Percentiles rank a stretch among this genome's conserved stretches.
Conservation (phyloP, 2,329 filamentous ascomycete species). For the Nemania diffusa region DNA sequence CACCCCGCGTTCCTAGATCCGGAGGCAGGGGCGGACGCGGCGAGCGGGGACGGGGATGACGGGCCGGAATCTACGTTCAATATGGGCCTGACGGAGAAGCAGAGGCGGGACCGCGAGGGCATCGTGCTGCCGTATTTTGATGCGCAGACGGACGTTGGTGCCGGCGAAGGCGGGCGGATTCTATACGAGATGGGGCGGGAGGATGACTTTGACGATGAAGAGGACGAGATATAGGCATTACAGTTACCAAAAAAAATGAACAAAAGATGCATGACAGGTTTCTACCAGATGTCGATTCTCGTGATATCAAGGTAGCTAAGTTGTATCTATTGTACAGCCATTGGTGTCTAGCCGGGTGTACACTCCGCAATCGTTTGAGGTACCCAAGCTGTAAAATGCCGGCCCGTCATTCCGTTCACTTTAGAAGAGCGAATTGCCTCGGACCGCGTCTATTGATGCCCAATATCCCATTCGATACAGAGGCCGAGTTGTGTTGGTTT, state of each 20-base stretch:
- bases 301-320: slow-evolving; percentile 32
- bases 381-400: slow-evolving; percentile 12
- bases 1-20: slow-evolving; percentile 73
- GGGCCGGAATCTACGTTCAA: slow-evolving; percentile 81
- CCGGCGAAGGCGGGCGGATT: slow-evolving; percentile 89
- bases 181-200: slow-evolving; percentile 96
- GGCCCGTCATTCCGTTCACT: slow-evolving; percentile 10
- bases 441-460: slow-evolving; percentile 31
- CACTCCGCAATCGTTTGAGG: background rate
- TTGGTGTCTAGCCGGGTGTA: slow-evolving; percentile 10
- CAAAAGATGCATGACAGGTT: slow-evolving; percentile 23
- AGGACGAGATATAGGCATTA: slow-evolving; percentile 49
- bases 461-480: slow-evolving; percentile 50
- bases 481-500: slow-evolving; percentile 39
- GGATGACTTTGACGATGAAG: slow-evolving; percentile 96
- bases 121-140: slow-evolving; percentile 97
- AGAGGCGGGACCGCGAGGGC: slow-evolving; percentile 84
- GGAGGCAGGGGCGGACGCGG: slow-evolving; percentile 26
- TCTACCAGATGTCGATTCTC: slow-evolving; percentile 21
- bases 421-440: background rate
- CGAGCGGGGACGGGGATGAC: slow-evolving; percentile 54
- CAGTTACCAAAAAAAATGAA: slow-evolving; percentile 21
- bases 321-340: slow-evolving; percentile 33
- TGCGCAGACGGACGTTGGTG: slow-evolving; percentile 82
- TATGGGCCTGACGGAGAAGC: slow-evolving; percentile 88